A percentile compares a stretch with the other conserved stretches of the same genome.
These are phyloP conservation scores for Globisporangium takayamanum DNA, from an alignment of 352 stramenopile species.

Conservation along the genomic window DNA sequence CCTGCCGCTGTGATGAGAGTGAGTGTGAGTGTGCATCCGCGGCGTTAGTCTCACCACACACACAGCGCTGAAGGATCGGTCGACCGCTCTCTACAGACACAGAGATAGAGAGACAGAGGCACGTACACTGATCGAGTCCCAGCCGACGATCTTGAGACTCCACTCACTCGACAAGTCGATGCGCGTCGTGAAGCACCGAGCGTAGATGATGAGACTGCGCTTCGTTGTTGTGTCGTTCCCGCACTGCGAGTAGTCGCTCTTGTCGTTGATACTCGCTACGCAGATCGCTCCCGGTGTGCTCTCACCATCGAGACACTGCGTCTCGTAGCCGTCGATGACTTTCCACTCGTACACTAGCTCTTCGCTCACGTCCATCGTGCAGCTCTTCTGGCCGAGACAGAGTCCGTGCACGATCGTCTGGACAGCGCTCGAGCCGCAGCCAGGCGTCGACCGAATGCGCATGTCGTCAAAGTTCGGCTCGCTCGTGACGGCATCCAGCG, in stretches of 20 bases:
- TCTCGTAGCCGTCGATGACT: slow-evolving; percentile 28
- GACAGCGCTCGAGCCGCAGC: slow-evolving; percentile 36
- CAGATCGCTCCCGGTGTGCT: slow-evolving; percentile 33
- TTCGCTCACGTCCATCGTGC: slow-evolving; percentile 59
- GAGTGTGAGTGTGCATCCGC: not conserved
- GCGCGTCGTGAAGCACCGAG: slow-evolving; percentile 69
- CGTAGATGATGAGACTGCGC: slow-evolving; percentile 63
- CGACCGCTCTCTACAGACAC: not conserved
- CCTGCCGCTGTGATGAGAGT: slow-evolving; percentile 31
- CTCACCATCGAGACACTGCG: slow-evolving; percentile 26
- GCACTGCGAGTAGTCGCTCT: slow-evolving; percentile 56
- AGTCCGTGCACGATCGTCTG: slow-evolving; percentile 67
- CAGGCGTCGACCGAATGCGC: slow-evolving; percentile 32
- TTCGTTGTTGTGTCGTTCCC: slow-evolving; percentile 5
- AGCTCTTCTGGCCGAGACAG: slow-evolving; percentile 65
- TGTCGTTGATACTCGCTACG: slow-evolving; percentile 35
- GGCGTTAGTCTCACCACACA: not conserved
- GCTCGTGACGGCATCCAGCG: slow-evolving; percentile 21
- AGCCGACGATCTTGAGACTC: slow-evolving; percentile 73
- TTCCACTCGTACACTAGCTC: slow-evolving; percentile 52
- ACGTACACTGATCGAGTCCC: slow-evolving; percentile 69
- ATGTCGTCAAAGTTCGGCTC: slow-evolving; percentile 46
- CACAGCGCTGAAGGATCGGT: too few species aligned
- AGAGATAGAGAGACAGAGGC: not conserved
- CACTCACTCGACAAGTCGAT: slow-evolving; percentile 66